A percentile compares a stretch with the other conserved stretches of the same genome.
Conservation (phyloP, 345 rosid species). For the Camelina sativa region DNA sequence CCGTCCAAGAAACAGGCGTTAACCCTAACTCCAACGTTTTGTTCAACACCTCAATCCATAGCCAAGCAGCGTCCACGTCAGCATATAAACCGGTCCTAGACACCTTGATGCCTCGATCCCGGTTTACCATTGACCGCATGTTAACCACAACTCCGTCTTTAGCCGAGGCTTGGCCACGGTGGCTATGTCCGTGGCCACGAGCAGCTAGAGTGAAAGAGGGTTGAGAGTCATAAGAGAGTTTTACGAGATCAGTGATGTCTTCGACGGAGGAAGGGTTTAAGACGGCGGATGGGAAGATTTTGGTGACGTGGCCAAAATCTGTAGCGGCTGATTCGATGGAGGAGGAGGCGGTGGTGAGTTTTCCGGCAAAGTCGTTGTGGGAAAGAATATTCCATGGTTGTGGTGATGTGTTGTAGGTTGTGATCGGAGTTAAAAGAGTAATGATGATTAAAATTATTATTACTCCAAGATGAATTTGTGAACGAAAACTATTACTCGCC, state of each 20-base stretch:
- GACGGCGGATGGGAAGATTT: constrained; percentile 62
- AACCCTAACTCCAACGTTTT: constrained; percentile 64
- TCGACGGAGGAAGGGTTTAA: constrained; percentile 61
- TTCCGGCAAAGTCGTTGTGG: constrained; percentile 29
- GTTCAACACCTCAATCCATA: constrained; percentile 83
- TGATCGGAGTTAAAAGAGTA: constrained; percentile 40
- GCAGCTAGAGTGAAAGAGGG: constrained; percentile 63
- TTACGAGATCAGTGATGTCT: constrained; percentile 60
- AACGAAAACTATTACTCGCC: constrained; percentile 29
- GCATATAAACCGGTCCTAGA: constrained; percentile 50
- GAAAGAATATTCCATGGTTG: constrained; percentile 44
- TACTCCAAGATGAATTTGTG: constrained; percentile 20
- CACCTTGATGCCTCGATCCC: constrained; percentile 35
- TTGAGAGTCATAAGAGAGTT: constrained; percentile 42
- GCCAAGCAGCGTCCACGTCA: constrained; percentile 69
- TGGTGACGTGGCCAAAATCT: constrained; percentile 70
- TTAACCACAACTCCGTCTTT: constrained; percentile 72
- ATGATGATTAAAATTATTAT: constrained; percentile 21
- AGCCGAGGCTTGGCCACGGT: constrained; percentile 80
- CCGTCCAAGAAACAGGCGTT: constrained; percentile 90
- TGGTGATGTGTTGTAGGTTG: constrained; percentile 36
- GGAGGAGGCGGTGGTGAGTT: constrained; percentile 39
- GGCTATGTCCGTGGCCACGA: constrained; percentile 77
- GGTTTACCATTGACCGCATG: constrained; percentile 57
- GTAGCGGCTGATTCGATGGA: constrained; percentile 50